These are phyloP conservation scores for Diaporthe sp. DNA, from an alignment of 2,329 filamentous ascomycete species.

Conservation along the genomic window DNA sequence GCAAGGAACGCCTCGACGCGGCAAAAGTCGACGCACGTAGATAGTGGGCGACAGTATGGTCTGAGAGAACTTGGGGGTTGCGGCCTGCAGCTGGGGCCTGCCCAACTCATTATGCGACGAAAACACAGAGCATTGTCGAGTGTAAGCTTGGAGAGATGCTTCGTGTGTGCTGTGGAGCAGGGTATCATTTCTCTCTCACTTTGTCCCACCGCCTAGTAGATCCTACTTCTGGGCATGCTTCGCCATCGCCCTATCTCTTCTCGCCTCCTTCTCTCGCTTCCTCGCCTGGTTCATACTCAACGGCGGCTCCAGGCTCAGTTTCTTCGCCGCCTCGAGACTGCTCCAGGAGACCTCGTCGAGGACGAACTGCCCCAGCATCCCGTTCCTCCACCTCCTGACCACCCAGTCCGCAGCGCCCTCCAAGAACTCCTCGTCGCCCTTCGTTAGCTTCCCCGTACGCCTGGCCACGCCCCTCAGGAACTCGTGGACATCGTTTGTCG, in stretches of 20 bases:
- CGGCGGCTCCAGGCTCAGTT: conserved; percentile 56
- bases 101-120: not conserved
- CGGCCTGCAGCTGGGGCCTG: not conserved
- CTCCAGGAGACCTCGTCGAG: conserved; percentile 80
- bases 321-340: conserved; percentile 61
- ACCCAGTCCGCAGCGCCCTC: conserved; percentile 83
- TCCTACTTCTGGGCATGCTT: conserved; percentile 39
- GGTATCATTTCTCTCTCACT: conserved; percentile 26
- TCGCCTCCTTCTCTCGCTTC: conserved; percentile 71
- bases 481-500: conserved; percentile 85
- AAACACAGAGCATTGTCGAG: not conserved
- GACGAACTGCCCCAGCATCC: conserved; percentile 79
- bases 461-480: conserved; percentile 78
- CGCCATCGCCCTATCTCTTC: conserved; percentile 50
- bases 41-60: not conserved
- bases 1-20: not conserved
- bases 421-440: conserved; percentile 76
- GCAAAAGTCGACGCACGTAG: not conserved
- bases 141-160: not conserved
- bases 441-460: conserved; percentile 79
- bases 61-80: not conserved
- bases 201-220: not conserved
- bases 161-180: conserved; percentile 9
- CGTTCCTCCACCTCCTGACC: conserved; percentile 83
- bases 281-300: conserved; percentile 76